Evolutionary conservation across 164 flowering plant species (phyloP).

Genomic region (Piper betle): DNA sequence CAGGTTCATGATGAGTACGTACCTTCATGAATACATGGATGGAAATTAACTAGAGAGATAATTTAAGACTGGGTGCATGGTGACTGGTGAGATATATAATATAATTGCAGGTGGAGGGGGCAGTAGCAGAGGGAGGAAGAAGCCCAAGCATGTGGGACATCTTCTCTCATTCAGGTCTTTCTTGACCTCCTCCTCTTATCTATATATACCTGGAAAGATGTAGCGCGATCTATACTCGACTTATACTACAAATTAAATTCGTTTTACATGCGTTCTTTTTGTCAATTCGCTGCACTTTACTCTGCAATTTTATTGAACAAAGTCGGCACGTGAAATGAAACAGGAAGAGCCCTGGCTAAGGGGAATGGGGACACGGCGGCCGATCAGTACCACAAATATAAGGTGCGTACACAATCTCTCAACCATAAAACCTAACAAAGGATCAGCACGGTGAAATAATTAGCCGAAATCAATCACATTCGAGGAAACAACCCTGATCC

Average conservation of each 20-base stretch:
- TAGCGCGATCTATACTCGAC: no score
- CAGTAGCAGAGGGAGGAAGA: constrained; percentile 10
- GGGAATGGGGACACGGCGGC: constrained; percentile 6
- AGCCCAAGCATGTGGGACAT: constrained; percentile 11
- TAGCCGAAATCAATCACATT: no score
- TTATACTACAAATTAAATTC: no score
- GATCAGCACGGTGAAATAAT: no score
- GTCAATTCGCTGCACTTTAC: no score
- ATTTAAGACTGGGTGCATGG: not conserved
- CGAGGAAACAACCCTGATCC: no score
- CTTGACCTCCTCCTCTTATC: no score
- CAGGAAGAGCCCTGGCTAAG: constrained; percentile 5
- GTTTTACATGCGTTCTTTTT: no score
- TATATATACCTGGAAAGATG: no score
- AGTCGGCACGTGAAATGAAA: not conserved
- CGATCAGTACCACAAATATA: constrained; percentile 10
- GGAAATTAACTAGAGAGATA: not conserved
- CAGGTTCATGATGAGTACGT: not conserved
- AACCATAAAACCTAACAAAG: no score
- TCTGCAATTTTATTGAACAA: not conserved
- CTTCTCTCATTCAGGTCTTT: constrained; percentile 7
- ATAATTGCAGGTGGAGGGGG: constrained; percentile 7
- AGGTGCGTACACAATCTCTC: constrained; percentile 1
- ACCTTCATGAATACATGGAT: not conserved
- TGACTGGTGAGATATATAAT: no score